These are phyloP conservation scores for Gamsiella multidivaricata DNA, from an alignment of 192 early-diverging fungal genomes.

Conservation along the genomic window DNA sequence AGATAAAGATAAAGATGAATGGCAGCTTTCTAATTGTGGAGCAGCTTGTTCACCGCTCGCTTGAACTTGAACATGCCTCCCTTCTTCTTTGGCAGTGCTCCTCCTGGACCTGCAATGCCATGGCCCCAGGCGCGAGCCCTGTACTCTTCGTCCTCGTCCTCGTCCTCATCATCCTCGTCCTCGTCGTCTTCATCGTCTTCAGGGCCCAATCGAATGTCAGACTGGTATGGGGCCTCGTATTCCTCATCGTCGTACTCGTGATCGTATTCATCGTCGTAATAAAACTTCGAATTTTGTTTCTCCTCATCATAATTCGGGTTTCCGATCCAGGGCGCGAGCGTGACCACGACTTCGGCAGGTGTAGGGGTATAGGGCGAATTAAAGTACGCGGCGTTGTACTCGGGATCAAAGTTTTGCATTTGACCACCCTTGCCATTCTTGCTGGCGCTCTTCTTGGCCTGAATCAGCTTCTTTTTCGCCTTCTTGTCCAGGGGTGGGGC, in stretches of 20 bases:
- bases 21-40: constrained; percentile 22
- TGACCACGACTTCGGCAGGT: constrained; percentile 41
- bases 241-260: constrained; percentile 35
- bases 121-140: constrained; percentile 33
- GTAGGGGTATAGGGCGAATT: constrained; percentile 46
- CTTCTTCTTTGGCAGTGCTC: constrained; percentile 42
- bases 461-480: constrained; percentile 35
- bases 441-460: constrained; percentile 20
- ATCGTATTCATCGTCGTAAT: constrained; percentile 40
- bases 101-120: constrained; percentile 43
- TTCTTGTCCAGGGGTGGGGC: constrained; percentile 27
- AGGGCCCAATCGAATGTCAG: constrained; percentile 47
- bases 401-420: constrained; percentile 35
- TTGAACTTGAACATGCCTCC: constrained; percentile 54
- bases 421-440: constrained; percentile 23
- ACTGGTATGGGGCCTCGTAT: constrained; percentile 36
- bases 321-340: constrained; percentile 47
- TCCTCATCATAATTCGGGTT: constrained; percentile 53
- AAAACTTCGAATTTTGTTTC: constrained; percentile 46
- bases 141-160: constrained; percentile 38
- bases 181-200: constrained; percentile 40
- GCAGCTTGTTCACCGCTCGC: constrained; percentile 40
- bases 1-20: background rate
- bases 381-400: constrained; percentile 41
- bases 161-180: constrained; percentile 37